Conservation (phyloP, 2,329 filamentous ascomycete genomes). For the Fusarium sp. region DNA sequence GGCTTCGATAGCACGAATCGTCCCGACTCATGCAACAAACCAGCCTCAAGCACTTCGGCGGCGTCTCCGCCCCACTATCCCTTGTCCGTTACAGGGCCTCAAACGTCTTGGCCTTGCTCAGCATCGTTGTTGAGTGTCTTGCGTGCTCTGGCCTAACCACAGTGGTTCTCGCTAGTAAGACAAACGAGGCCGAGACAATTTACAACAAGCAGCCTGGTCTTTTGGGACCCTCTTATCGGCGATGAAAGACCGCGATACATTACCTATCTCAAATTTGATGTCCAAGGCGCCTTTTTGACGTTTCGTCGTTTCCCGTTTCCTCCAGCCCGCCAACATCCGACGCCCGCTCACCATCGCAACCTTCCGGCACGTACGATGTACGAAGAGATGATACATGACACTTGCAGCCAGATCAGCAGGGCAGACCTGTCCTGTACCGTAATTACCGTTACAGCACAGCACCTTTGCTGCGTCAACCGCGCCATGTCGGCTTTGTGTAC, state of each 20-base stretch:
- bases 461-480: conserved; percentile 25
- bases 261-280: background rate
- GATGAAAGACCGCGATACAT: background rate
- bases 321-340: conserved; percentile 27
- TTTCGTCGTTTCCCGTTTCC: conserved; percentile 16
- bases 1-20: conserved; percentile 46
- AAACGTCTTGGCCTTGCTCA: conserved; percentile 8
- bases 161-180: conserved; percentile 17
- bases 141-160: conserved; percentile 22
- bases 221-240: conserved; percentile 12
- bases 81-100: conserved; percentile 11
- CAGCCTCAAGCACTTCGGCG: conserved; percentile 34
- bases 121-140: conserved; percentile 14
- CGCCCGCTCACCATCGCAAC: conserved; percentile 30
- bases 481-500: conserved; percentile 26
- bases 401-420: conserved; percentile 24
- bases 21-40: conserved; percentile 35
- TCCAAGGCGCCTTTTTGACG: background rate
- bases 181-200: conserved; percentile 20
- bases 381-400: conserved; percentile 26
- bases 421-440: conserved; percentile 17
- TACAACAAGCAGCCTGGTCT: conserved; percentile 9
- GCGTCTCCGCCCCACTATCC: conserved; percentile 40
- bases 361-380: conserved; percentile 39
- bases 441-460: conserved; percentile 16